phyloP scores from a whole-genome alignment of 2,329 filamentous ascomycete genomes.

The Sclerotinia borealis region DNA sequence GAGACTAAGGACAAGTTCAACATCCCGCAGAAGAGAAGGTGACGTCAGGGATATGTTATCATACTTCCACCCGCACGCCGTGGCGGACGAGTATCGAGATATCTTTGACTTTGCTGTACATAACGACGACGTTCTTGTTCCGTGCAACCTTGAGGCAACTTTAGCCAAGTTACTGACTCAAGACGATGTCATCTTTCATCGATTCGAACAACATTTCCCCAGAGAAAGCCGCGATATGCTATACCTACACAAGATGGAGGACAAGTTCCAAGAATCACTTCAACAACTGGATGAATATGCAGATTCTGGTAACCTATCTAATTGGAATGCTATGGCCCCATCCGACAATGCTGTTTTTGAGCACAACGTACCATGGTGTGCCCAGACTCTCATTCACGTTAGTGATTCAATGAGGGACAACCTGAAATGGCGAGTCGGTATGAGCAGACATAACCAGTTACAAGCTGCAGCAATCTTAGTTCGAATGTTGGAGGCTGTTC shows the following conservation, averaged over 20 bases:
- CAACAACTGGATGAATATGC: constrained; percentile 23
- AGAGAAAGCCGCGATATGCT: constrained; percentile 21
- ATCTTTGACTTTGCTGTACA: constrained; percentile 25
- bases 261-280: constrained; percentile 21
- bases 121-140: constrained; percentile 16
- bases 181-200: constrained; percentile 25
- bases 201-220: constrained; percentile 23
- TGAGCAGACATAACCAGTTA: constrained; percentile 16
- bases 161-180: constrained; percentile 23
- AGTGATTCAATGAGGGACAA: constrained; percentile 25
- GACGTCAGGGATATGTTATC: constrained; percentile 29
- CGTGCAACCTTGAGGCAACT: constrained; percentile 26
- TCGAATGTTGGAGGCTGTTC: constrained; percentile 26
- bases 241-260: constrained; percentile 25
- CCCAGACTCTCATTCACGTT: constrained; percentile 22
- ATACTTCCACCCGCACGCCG: constrained; percentile 20
- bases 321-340: constrained; percentile 10
- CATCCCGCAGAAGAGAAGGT: constrained; percentile 15
- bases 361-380: constrained; percentile 27
- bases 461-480: constrained; percentile 25
- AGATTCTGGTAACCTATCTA: constrained; percentile 19
- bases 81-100: constrained; percentile 24
- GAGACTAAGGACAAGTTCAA: background rate
- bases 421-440: constrained; percentile 16
- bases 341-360: background rate